Evolutionary conservation across 352 stramenopile genomes (phyloP), one percentile per base, ranked within the genome.

Genomic region (Thalassiosira mediterranea): DNA sequence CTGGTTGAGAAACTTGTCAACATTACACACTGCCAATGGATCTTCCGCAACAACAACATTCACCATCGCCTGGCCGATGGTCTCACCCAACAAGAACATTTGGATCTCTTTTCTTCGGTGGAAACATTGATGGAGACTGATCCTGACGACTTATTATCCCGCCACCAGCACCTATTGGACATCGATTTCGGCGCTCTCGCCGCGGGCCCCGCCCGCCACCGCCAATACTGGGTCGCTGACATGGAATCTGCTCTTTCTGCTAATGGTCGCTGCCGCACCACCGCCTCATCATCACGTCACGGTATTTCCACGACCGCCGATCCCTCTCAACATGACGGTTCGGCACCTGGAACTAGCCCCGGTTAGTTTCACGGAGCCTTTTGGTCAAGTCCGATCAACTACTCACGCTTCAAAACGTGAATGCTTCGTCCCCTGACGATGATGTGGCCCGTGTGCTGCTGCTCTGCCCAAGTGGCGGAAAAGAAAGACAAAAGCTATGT

Each of bases 11-110:
- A 59, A 3, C 38, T 81, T 0, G 26, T 72, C 0, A 19, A 51
- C 11, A 44, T 76, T 3, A 72, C 65, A 4, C 72, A 81, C 21
- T 32, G 65, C 13, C 72, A 81, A 40, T 81, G 72, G 64, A 17
- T 76, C 0, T 76, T 63, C 32, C 13, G 51, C 0, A 81, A 81
- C 44, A 1, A 29, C 0, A 29, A 15, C 0, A 23, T 81, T 2
- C 58, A 81, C 34, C 53, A 40, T 10, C 28, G 34, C 4, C n/a
- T n/a, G n/a, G 2, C 10, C 10, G 72, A 76, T 37, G 52, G 59
- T 3, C 19, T 57, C 2, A 64, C 72, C 0, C 8, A 34, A 3
- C 0, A 8, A 3, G 37, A 76, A 28, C 58, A 73, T 8, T 7
- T 52, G 0, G 17, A 31, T 1, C 57, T 76, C 42, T 26, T 72